Conservation (phyloP, 2,329 filamentous ascomycete genomes). For the Aspergillus fumigatiaffinis region DNA sequence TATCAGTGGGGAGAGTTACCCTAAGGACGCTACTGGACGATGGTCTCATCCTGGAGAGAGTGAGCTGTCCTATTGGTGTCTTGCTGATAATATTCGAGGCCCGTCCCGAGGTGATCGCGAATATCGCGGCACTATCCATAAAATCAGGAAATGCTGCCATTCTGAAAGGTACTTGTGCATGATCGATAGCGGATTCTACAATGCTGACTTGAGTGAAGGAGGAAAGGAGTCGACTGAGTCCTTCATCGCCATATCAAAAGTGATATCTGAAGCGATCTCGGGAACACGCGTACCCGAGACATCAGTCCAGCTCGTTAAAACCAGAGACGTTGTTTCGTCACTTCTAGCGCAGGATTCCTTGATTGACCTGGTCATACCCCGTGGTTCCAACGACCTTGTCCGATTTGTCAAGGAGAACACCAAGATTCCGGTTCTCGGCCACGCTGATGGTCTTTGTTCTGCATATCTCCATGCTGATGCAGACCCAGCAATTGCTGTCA, state of each 20-base stretch:
- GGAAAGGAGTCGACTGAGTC: conserved; percentile 94
- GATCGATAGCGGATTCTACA: neutral
- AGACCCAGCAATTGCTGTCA: conserved; percentile 65
- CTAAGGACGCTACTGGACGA: conserved; percentile 83
- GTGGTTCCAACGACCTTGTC: conserved; percentile 86
- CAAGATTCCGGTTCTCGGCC: conserved; percentile 91
- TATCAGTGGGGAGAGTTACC: conserved; percentile 73
- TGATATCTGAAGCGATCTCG: conserved; percentile 74
- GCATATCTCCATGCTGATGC: conserved; percentile 80
- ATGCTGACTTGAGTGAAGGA: conserved; percentile 45
- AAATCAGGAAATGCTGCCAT: conserved; percentile 98
- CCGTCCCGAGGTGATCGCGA: conserved; percentile 94
- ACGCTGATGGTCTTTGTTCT: conserved; percentile 89
- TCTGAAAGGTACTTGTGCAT: conserved; percentile 63
- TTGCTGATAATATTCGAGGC: conserved; percentile 98
- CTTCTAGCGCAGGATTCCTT: conserved; percentile 80
- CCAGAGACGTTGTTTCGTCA: conserved; percentile 82
- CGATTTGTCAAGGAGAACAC: conserved; percentile 85
- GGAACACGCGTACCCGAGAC: conserved; percentile 73
- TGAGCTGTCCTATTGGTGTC: conserved; percentile 94
- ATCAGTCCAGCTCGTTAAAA: conserved; percentile 90
- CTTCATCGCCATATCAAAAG: conserved; percentile 84
- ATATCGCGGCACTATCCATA: conserved; percentile 91
- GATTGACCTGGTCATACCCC: conserved; percentile 92
- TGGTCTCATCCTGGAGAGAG: conserved; percentile 76